phyloP scores from a whole-genome alignment of 352 stramenopile genomes.

The Phytophthora palmivora region DNA sequence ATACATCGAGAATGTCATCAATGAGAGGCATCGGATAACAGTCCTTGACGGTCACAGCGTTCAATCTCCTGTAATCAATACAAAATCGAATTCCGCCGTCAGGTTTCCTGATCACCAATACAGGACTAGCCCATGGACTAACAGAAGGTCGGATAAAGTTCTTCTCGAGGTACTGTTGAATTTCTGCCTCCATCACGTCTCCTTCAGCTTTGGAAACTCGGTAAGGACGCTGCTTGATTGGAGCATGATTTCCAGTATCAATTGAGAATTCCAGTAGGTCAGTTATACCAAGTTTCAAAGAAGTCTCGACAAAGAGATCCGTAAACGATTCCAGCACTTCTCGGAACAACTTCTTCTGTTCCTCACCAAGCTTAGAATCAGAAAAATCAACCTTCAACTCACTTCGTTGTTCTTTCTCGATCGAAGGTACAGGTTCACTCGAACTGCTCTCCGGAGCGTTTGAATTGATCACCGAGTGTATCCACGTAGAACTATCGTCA shows the following conservation, averaged over 20 bases:
- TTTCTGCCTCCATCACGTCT: too few relatives aligned
- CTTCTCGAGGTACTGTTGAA: not conserved
- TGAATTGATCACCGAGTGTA: too few relatives aligned
- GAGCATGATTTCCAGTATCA: not conserved
- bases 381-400: conserved; percentile 1
- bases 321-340: not conserved
- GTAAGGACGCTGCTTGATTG: conserved; percentile 2
- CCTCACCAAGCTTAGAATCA: too few relatives aligned
- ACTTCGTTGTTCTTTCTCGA: too few relatives aligned
- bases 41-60: not conserved
- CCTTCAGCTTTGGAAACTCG: conserved; percentile 2
- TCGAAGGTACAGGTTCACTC: too few relatives aligned
- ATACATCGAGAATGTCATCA: not conserved
- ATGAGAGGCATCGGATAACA: not conserved
- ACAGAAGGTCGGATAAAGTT: not conserved
- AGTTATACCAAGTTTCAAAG: conserved; percentile 1
- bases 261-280: conserved; percentile 4
- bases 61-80: not conserved
- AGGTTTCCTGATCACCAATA: too few relatives aligned
- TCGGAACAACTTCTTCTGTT: not conserved
- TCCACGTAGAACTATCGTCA: too few relatives aligned
- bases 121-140: not conserved
- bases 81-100: too few relatives aligned
- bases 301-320: conserved; percentile 10
- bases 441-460: too few relatives aligned